phyloP scores from a whole-genome alignment of 768 basidiomycete species.

The Cystobasidium ongulense region DNA sequence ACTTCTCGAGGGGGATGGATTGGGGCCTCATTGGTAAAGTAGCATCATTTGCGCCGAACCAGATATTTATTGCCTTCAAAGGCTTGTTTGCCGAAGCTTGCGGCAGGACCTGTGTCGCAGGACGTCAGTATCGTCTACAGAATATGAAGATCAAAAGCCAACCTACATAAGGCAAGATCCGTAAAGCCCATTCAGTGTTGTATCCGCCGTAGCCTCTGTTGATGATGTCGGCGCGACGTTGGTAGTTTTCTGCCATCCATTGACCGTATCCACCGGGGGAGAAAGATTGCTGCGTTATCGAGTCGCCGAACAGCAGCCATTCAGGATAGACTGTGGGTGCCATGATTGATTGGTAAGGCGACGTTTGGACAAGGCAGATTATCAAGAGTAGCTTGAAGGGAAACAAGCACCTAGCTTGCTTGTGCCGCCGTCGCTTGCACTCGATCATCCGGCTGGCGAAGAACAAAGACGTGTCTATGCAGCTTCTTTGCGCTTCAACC shows the following conservation, averaged over 20 bases:
- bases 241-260: conserved; percentile 22
- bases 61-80: conserved; percentile 28
- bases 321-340: conserved; percentile 14
- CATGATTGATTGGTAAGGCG: background rate
- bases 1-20: conserved; percentile 17
- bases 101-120: conserved; percentile 9
- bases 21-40: conserved; percentile 26
- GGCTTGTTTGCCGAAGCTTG: conserved; percentile 2
- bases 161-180: conserved; percentile 1
- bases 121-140: background rate
- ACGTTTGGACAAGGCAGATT: background rate
- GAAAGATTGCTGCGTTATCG: conserved; percentile 25
- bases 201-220: conserved; percentile 32
- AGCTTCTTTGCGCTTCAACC: too few species aligned
- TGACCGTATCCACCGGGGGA: conserved; percentile 19
- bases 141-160: background rate
- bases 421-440: too few species aligned
- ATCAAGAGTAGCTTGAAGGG: too few species aligned
- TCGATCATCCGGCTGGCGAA: too few species aligned
- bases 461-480: too few species aligned
- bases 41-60: conserved; percentile 35
- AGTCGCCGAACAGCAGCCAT: conserved; percentile 29
- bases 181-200: conserved; percentile 28
- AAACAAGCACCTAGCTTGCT: too few species aligned
- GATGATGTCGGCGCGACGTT: conserved; percentile 21